These are phyloP conservation scores for Tephrocybe sp. DNA, from an alignment of 768 basidiomycete species.

Conservation along the genomic window DNA sequence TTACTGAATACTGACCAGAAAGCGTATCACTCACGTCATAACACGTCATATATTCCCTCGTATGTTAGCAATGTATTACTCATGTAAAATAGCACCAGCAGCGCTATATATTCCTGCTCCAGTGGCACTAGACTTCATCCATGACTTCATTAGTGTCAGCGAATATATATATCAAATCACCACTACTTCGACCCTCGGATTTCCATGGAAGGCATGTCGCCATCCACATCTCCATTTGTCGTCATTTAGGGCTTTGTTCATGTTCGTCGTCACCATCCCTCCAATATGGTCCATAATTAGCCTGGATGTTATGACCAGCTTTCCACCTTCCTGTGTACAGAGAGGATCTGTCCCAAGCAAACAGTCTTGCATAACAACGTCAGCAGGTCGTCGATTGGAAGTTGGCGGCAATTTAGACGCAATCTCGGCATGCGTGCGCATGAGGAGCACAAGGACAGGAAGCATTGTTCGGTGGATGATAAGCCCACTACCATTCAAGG, in stretches of 20 bases:
- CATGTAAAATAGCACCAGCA: no score
- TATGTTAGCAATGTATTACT: not conserved
- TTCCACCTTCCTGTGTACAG: conserved; percentile 27
- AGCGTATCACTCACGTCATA: not conserved
- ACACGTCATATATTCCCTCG: conserved; percentile 9
- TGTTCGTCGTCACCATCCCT: conserved; percentile 31
- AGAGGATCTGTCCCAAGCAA: conserved; percentile 36
- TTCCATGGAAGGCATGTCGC: conserved; percentile 43
- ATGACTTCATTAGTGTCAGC: not conserved
- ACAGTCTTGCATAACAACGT: conserved; percentile 41
- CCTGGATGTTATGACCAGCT: conserved; percentile 37
- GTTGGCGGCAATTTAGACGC: conserved; percentile 25
- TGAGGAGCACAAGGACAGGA: conserved; percentile 28
- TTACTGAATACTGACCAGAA: conserved; percentile 16
- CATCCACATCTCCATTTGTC: conserved; percentile 44
- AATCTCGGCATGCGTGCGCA: conserved; percentile 28
- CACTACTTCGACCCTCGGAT: conserved; percentile 32
- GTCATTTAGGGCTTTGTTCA: conserved; percentile 23
- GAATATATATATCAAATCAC: conserved; percentile 12
- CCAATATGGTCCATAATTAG: conserved; percentile 42
- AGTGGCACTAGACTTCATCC: no score
- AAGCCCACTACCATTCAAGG: conserved; percentile 29
- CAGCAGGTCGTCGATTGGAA: conserved; percentile 29
- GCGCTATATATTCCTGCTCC: no score
- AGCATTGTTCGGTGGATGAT: conserved; percentile 35